Evolutionary conservation across 2,329 filamentous ascomycete genomes (phyloP).

Genomic region (Chalaropsis thielavioides): DNA sequence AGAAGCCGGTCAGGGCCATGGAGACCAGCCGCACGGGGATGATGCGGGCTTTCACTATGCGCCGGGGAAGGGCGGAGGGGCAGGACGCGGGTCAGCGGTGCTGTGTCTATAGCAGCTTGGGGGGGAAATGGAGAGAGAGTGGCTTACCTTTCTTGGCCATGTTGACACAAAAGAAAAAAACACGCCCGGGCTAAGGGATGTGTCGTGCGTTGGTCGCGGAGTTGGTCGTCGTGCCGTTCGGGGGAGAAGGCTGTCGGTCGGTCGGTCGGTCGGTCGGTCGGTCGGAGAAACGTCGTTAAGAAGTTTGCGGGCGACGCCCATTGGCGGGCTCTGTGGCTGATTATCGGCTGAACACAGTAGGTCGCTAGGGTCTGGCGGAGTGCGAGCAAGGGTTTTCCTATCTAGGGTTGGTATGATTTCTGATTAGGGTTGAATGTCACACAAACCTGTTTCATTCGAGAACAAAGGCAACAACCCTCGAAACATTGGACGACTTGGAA

Average conservation of each 20-base stretch:
- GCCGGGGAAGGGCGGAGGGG: not conserved
- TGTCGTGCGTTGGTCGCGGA: not conserved
- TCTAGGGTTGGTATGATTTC: too few species aligned
- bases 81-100: not conserved
- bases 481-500: too few species aligned
- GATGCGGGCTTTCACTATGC: slow-evolving; percentile 71
- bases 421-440: too few species aligned
- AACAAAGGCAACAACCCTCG: too few species aligned
- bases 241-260: not conserved
- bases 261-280: too few species aligned
- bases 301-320: not conserved
- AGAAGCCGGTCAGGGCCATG: slow-evolving; percentile 98
- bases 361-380: not conserved
- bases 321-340: not conserved
- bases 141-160: slow-evolving; percentile 28
- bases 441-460: too few species aligned
- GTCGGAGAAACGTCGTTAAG: not conserved
- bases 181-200: slow-evolving; percentile 2
- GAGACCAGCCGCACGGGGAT: slow-evolving; percentile 88
- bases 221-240: not conserved
- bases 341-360: not conserved
- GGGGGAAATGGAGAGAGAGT: not conserved
- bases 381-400: too few species aligned
- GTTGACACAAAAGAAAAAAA: slow-evolving; percentile 9
- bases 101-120: not conserved